phyloP scores from a whole-genome alignment of 1,139 yeast species.

The Entelexis sorbosivorans region DNA sequence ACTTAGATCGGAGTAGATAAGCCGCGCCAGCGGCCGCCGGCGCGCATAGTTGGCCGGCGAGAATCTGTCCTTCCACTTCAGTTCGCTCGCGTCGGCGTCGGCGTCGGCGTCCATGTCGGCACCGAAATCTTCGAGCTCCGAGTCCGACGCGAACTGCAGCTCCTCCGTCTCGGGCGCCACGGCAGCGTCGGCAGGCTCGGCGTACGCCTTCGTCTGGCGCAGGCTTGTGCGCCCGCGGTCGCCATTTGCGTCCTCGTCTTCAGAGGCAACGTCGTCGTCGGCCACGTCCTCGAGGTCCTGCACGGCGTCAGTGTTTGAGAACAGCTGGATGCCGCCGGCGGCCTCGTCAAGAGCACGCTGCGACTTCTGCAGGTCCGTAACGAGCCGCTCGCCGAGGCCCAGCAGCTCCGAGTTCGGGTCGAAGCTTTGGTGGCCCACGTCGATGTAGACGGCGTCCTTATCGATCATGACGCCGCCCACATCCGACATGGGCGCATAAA shows the following conservation, averaged over 20 bases:
- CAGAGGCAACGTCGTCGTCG: constrained; percentile 32
- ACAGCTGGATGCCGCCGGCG: constrained; percentile 61
- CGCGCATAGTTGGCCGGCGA: constrained; percentile 27
- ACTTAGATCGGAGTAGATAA: constrained; percentile 63
- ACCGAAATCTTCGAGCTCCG: constrained; percentile 29
- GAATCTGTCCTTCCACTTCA: constrained; percentile 32
- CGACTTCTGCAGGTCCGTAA: constrained; percentile 67
- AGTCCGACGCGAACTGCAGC: constrained; percentile 34
- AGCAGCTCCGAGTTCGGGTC: constrained; percentile 46
- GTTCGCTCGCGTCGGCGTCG: constrained; percentile 30
- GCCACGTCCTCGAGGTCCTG: constrained; percentile 31
- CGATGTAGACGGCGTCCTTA: constrained; percentile 93
- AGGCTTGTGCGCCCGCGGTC: constrained; percentile 22
- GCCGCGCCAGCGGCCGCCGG: constrained; percentile 69
- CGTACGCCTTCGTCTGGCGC: constrained; percentile 15
- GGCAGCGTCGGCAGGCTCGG: neutral
- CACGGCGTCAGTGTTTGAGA: constrained; percentile 39
- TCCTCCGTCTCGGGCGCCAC: constrained; percentile 24
- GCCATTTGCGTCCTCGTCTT: constrained; percentile 26
- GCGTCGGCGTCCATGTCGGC: constrained; percentile 24
- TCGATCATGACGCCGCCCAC: constrained; percentile 96
- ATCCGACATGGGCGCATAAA: constrained; percentile 98
- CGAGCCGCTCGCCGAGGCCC: constrained; percentile 74
- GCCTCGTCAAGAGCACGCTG: constrained; percentile 51
- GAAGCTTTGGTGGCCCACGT: constrained; percentile 59